phyloP scores from a whole-genome alignment of 306 rosid genomes.

The Glycine tomentella region DNA sequence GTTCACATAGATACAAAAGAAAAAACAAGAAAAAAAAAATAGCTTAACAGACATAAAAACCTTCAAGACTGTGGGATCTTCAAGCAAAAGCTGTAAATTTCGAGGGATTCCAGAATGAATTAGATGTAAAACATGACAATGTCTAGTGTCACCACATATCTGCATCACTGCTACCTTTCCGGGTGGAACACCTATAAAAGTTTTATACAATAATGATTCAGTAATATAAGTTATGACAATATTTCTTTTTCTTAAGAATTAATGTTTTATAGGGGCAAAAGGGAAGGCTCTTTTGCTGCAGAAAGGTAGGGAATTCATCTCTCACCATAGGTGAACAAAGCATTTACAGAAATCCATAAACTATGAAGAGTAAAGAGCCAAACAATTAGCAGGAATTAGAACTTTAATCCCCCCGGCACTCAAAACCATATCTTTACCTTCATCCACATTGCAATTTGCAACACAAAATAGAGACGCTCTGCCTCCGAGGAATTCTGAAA shows the following conservation, averaged over 20 bases:
- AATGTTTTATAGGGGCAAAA: constrained; percentile 24
- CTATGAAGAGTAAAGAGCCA: too few relatives aligned
- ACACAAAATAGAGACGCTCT: too few relatives aligned
- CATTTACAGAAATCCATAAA: too few relatives aligned
- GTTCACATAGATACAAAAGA: constrained; percentile 19
- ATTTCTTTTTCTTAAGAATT: constrained; percentile 9
- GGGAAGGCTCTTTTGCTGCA: background rate
- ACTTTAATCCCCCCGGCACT: too few relatives aligned
- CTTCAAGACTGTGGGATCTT: constrained; percentile 73
- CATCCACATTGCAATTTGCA: too few relatives aligned
- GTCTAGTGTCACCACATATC: constrained; percentile 63
- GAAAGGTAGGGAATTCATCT: constrained; percentile 24
- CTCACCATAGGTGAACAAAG: background rate
- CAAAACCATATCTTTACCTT: too few relatives aligned
- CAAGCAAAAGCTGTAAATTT: constrained; percentile 72
- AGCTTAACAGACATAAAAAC: constrained; percentile 50
- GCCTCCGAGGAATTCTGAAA: too few relatives aligned
- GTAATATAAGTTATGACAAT: constrained; percentile 24
- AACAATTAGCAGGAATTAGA: too few relatives aligned
- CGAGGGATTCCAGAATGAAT: constrained; percentile 86
- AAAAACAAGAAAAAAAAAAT: background rate
- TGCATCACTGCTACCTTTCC: constrained; percentile 94
- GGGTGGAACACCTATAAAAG: constrained; percentile 72
- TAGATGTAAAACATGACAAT: constrained; percentile 83
- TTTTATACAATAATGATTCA: constrained; percentile 38